Evolutionary conservation across 2,329 filamentous ascomycete genomes (phyloP).

Genomic region (Fusarium sororula): DNA sequence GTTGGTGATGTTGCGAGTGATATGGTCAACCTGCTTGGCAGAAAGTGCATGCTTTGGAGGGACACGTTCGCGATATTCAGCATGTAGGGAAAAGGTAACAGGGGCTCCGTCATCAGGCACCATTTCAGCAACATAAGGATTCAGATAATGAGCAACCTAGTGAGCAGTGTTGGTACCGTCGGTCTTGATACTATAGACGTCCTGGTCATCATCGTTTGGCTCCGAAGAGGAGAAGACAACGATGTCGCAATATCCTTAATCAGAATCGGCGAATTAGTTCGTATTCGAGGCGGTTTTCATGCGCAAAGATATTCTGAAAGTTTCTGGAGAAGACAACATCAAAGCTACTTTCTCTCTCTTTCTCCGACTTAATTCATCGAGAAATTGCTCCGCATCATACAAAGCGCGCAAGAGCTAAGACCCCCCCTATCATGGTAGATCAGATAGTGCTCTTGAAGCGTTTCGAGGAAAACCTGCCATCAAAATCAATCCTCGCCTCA

Average conservation of each 20-base stretch:
- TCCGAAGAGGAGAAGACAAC: not conserved
- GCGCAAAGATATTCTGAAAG: constrained; percentile 65
- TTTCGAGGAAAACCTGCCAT: constrained; percentile 47
- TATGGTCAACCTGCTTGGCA: not conserved
- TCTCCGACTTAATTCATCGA: constrained; percentile 66
- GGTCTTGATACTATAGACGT: not conserved
- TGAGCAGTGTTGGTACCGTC: not conserved
- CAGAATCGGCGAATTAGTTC: constrained; percentile 70
- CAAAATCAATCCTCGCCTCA: constrained; percentile 72
- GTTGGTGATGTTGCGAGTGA: not conserved
- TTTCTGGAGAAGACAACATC: constrained; percentile 74
- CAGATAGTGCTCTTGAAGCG: not conserved
- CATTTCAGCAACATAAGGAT: not conserved
- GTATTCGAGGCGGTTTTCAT: constrained; percentile 60
- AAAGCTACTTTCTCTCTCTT: constrained; percentile 73
- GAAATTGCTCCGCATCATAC: constrained; percentile 73
- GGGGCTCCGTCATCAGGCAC: not conserved
- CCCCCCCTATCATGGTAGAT: constrained; percentile 54
- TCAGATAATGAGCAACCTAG: not conserved
- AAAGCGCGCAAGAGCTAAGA: constrained; percentile 78
- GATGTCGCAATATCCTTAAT: constrained; percentile 65
- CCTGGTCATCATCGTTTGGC: not conserved
- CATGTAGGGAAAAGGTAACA: not conserved
- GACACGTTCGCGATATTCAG: not conserved
- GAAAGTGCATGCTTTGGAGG: not conserved